A percentile compares a stretch with the other conserved stretches of the same genome.
Evolutionary conservation across 257 asterid genomes (phyloP).

Genomic region (Parsonsia alboflavescens): DNA sequence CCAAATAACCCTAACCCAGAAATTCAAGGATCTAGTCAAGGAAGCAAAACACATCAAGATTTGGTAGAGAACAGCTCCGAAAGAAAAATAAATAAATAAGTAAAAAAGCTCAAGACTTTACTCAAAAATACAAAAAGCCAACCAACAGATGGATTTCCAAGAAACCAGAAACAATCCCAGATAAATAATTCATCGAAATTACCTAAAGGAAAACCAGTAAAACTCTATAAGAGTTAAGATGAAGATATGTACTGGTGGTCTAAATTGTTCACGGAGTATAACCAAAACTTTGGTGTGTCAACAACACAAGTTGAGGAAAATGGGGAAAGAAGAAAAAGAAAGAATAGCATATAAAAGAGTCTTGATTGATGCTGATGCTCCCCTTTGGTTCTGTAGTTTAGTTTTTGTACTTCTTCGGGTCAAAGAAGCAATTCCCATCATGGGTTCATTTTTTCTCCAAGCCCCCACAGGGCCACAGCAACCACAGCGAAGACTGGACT

Average conservation of each 20-base stretch:
- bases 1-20: background rate
- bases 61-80: conserved; percentile 1
- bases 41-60: background rate
- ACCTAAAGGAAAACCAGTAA: background rate
- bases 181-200: background rate
- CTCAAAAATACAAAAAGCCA: conserved; percentile 11
- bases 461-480: background rate
- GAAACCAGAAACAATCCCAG: background rate
- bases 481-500: conserved; percentile 21
- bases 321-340: background rate
- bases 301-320: conserved; percentile 2
- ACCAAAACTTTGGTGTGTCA: conserved; percentile 6
- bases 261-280: background rate
- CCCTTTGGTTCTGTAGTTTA: background rate
- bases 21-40: conserved; percentile 8
- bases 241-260: background rate
- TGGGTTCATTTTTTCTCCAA: conserved; percentile 2
- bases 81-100: background rate
- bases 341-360: background rate
- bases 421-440: conserved; percentile 15
- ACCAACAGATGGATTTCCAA: conserved; percentile 2
- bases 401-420: background rate
- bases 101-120: conserved; percentile 2
- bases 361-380: background rate
- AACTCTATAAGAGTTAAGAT: background rate